Evolutionary conservation across 345 rosid species (phyloP).

Genomic region (Isatis tinctoria): DNA sequence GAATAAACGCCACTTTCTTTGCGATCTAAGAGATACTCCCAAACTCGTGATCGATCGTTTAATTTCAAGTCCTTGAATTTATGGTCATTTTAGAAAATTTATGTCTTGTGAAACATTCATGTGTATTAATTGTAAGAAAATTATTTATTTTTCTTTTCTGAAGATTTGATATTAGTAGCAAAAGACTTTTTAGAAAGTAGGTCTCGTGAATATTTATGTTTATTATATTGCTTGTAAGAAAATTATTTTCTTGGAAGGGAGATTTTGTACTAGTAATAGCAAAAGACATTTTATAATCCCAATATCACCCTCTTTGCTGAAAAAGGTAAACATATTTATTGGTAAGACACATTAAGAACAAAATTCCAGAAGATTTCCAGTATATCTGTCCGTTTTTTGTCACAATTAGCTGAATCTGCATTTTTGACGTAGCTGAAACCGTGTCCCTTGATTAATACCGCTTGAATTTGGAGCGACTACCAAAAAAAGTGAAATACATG

Average conservation of each 20-base stretch:
- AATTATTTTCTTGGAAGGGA: neutral
- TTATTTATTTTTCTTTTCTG: neutral
- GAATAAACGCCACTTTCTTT: neutral
- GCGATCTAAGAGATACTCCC: neutral
- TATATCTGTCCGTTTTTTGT: neutral
- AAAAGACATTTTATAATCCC: neutral
- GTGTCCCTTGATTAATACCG: no score
- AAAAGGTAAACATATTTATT: neutral
- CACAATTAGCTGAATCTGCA: neutral
- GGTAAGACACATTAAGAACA: neutral
- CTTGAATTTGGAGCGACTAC: no score
- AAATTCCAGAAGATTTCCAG: neutral
- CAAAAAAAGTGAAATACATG: no score
- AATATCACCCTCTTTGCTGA: neutral
- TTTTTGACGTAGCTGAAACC: neutral
- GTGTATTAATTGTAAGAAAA: neutral
- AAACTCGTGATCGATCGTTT: neutral
- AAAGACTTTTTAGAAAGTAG: neutral
- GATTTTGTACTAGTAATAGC: slow-evolving; percentile 4
- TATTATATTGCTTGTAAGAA: neutral
- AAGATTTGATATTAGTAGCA: slow-evolving; percentile 2
- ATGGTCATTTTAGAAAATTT: neutral
- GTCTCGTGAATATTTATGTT: neutral
- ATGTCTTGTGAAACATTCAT: no score
- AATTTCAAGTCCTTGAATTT: neutral